Evolutionary conservation across 345 rosid species (phyloP), one percentile per base, ranked within the genome.

Genomic region (Syzygium grande): DNA sequence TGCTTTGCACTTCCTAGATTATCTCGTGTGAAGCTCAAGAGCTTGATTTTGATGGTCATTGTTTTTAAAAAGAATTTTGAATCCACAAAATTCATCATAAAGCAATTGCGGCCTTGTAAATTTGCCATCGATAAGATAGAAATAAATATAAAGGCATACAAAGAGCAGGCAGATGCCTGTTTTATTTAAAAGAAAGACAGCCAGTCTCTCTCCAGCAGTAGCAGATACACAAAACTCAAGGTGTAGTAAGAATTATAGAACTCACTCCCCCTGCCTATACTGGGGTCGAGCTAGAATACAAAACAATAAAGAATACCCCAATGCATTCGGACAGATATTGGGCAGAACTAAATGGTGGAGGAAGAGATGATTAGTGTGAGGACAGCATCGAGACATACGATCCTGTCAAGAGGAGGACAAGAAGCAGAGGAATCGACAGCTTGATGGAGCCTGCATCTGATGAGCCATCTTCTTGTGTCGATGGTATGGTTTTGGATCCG

Each of bases 401-500:
- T 85, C 96, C 93, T 2, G 93, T 92, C 52, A 94, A 89, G 77
- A 97, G 88, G 65, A 93, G 90, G 90, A 94, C 87, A 85, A 88
- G 73, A 68, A 94, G 91, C 89, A 94, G 88, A 59, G 95, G 90
- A 88, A 92, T 87, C 23, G 99, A 92, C 87, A 94, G 85, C 88
- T 89, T 92, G 91, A 87, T 88, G 86, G 92, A 92, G 95, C 91
- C 94, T 88, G 94, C 97, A 84, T 91, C 92, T 68, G 98, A 95
- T 86, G 93, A 85, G 51, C 95, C 93, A 34, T 77, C 90, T 88
- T 87, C 93, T 85, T 93, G 90, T 17, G 94, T 92, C 84, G 93
- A 92, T 12, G 99, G 99, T 90, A 91, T 90, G 1, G 91, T 92
- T 91, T 91, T 94, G 5, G 99, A 96, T 91, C 96, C 95, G 52